Evolutionary conservation across 140 eudicot species (phyloP).

Genomic region (Stevia rebaudiana): DNA sequence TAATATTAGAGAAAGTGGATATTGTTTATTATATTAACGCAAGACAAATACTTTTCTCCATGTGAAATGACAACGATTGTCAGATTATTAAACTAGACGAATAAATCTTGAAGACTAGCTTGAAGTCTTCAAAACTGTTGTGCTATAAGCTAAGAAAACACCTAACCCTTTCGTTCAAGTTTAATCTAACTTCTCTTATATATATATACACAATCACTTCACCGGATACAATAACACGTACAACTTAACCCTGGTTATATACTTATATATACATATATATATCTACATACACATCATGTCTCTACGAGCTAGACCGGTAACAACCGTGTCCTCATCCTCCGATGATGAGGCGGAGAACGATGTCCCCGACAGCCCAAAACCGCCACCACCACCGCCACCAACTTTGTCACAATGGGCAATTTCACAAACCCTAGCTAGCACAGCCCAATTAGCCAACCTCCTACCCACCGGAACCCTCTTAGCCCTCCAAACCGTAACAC

Average conservation of each 20-base stretch:
- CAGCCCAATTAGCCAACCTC: slow-evolving; percentile 83
- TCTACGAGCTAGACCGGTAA: slow-evolving; percentile 35
- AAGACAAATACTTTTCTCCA: slow-evolving; percentile 16
- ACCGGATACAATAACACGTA: not conserved
- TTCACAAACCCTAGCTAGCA: slow-evolving; percentile 62
- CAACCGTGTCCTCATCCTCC: slow-evolving; percentile 23
- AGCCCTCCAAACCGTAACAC: slow-evolving; percentile 73
- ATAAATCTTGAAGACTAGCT: not conserved
- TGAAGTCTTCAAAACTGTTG: slow-evolving; percentile 23
- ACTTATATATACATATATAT: too few relatives aligned
- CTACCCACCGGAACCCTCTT: slow-evolving; percentile 86
- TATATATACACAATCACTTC: not conserved
- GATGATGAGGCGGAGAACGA: slow-evolving; percentile 9
- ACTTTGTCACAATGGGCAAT: slow-evolving; percentile 44
- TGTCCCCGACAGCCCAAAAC: slow-evolving; percentile 17
- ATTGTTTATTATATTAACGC: not conserved
- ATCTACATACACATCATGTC: slow-evolving; percentile 18
- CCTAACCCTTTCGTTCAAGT: slow-evolving; percentile 17
- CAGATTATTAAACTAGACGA: slow-evolving; percentile 1
- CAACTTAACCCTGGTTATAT: too few relatives aligned
- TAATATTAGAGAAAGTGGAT: slow-evolving; percentile 5
- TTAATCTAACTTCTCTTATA: not conserved
- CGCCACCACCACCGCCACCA: slow-evolving; percentile 34
- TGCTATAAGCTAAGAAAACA: slow-evolving; percentile 18
- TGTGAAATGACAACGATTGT: slow-evolving; percentile 19